Base-by-base conservation (phyloP, 768 basidiomycete species). In the Lentinula lateritia region DNA sequence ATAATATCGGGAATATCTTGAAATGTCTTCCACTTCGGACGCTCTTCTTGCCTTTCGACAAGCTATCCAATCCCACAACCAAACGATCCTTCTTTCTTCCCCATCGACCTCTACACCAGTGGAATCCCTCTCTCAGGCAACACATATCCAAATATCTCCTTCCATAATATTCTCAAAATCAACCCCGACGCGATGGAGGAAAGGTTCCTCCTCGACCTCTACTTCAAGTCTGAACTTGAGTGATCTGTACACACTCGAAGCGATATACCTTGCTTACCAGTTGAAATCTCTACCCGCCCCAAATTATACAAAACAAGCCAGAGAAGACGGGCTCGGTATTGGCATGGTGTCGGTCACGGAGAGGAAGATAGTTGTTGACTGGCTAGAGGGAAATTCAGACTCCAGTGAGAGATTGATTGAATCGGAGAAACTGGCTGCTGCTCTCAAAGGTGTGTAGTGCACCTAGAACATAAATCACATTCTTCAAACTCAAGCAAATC, bases 291-390 rank as follows among this genome's bases (percentile, higher is more conserved):
- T 85, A 0, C 78, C 85, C 0, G 85, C 86, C 35, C 90, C 89
- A 15, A 93, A 95, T 65, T 98, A 98, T 75, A 86, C 96, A 84
- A 89, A 88, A 69, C 87, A 90, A 67, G 88, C 89, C 2, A 79
- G 92, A 59, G 89, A 90, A 68, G 80, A 80, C 46, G 90, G 92
- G 0, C 74, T 94, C 35, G 78, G 84, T 2, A 81, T 86, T 42
- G 88, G 89, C 0, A 82, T 93, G 70, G 92, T 98, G 42, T 87
- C 90, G 66, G 85, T 93, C 38, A 92, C 93, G 2, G 95, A 97
- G 74, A 78, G 95, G 63, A 93, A 91, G 76, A 80, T 80, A 50
- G 86, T 96, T 0, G 85, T 92, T 39, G 94, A 95, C 56, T 98
- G 90, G 86, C 70, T 98, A 48, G 85, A 89, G 66, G 87, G 90